phyloP scores from a whole-genome alignment of 371 early-diverging fungal species.

The Mortierella sp. region DNA sequence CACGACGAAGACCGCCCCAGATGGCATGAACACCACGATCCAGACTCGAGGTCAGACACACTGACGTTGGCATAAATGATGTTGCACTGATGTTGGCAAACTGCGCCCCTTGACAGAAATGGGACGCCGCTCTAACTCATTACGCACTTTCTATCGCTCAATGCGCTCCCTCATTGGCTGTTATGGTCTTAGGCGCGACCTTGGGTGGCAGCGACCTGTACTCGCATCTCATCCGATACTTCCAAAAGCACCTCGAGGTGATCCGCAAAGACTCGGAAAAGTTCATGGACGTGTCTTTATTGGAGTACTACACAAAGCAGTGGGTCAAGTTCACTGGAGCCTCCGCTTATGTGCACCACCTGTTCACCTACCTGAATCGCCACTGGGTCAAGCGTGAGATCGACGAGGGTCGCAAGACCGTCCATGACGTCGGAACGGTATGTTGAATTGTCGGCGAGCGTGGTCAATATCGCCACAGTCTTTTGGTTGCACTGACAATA shows the following conservation, averaged over 20 bases:
- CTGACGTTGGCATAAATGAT: neutral
- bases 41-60: slow-evolving; percentile 47
- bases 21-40: slow-evolving; percentile 37
- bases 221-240: slow-evolving; percentile 75
- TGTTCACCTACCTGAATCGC: slow-evolving; percentile 95
- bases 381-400: slow-evolving; percentile 97
- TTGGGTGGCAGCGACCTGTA: slow-evolving; percentile 92
- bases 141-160: too few species aligned
- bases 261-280: slow-evolving; percentile 67
- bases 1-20: slow-evolving; percentile 56
- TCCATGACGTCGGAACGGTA: slow-evolving; percentile 96
- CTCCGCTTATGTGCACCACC: slow-evolving; percentile 85
- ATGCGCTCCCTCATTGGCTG: neutral
- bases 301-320: slow-evolving; percentile 88
- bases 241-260: slow-evolving; percentile 74
- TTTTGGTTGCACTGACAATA: neutral
- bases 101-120: slow-evolving; percentile 19
- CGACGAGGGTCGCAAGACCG: slow-evolving; percentile 89
- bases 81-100: neutral
- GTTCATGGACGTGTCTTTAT: slow-evolving; percentile 81
- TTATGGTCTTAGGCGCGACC: slow-evolving; percentile 68
- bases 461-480: neutral
- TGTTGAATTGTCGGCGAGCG: slow-evolving; percentile 29
- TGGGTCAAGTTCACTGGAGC: slow-evolving; percentile 92
- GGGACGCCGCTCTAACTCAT: too few species aligned